phyloP scores from a whole-genome alignment of 169 alveolate genomes.

The Cryptosporidium felis region DNA sequence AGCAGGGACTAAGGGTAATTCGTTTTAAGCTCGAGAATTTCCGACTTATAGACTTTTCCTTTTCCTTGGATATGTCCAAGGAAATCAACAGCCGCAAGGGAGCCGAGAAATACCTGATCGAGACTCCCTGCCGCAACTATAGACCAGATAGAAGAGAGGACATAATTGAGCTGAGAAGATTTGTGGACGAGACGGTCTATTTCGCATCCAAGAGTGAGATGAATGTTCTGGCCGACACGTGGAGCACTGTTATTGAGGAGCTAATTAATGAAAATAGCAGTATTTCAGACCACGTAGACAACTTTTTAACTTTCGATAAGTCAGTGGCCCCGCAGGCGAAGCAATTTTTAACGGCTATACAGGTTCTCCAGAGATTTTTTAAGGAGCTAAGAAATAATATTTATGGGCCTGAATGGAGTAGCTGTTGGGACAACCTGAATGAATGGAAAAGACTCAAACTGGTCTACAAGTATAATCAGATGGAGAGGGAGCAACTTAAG shows the following conservation, averaged over 20 bases:
- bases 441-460: conserved; percentile 62
- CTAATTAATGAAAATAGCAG: conserved; percentile 53
- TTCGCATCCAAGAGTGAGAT: conserved; percentile 26
- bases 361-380: conserved; percentile 50
- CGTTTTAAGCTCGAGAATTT: conserved; percentile 57
- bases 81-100: conserved; percentile 40
- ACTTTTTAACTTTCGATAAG: conserved; percentile 33
- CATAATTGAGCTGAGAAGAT: conserved; percentile 31
- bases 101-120: conserved; percentile 46
- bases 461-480: conserved; percentile 6
- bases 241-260: conserved; percentile 68
- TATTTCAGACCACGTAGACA: conserved; percentile 53
- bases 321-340: conserved; percentile 57
- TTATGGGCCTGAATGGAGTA: conserved; percentile 60
- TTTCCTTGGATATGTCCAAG: conserved; percentile 18
- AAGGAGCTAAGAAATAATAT: conserved; percentile 50
- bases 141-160: conserved; percentile 68
- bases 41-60: conserved; percentile 55
- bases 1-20: conserved; percentile 40
- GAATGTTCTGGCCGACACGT: conserved; percentile 48
- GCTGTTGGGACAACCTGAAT: conserved; percentile 54
- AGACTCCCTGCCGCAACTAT: conserved; percentile 57
- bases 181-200: conserved; percentile 42
- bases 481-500: conserved; percentile 32
- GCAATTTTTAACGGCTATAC: conserved; percentile 49